Evolutionary conservation across 2,329 filamentous ascomycete genomes (phyloP).

Genomic region (Fusarium subglutinans): DNA sequence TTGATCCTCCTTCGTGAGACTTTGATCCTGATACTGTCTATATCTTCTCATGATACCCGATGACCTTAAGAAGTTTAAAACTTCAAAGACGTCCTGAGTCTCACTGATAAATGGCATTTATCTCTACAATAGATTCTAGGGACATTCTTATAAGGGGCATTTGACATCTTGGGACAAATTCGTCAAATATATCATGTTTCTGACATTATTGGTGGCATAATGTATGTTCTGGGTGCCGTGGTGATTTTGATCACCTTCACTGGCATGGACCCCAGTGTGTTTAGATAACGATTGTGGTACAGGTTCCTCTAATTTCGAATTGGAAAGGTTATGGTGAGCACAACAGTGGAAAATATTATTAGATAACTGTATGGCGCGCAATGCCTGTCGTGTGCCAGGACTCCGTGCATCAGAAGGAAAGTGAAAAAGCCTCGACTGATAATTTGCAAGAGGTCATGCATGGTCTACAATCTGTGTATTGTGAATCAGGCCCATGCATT

Average conservation of each 20-base stretch:
- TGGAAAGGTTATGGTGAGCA: rapidly evolving
- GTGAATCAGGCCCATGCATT: slow-evolving; percentile 54
- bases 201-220: not conserved
- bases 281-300: not conserved
- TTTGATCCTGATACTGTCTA: not conserved
- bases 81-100: rapidly evolving
- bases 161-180: not conserved
- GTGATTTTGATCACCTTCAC: not conserved
- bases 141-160: rapidly evolving
- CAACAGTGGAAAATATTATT: not conserved
- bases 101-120: rapidly evolving
- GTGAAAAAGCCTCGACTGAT: not conserved
- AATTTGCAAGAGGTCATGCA: too few species aligned
- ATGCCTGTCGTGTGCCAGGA: not conserved
- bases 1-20: not conserved
- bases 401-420: not conserved
- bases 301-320: too few species aligned
- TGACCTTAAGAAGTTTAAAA: rapidly evolving
- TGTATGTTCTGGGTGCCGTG: not conserved
- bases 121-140: rapidly evolving
- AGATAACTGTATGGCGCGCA: not conserved
- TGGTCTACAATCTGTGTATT: too few species aligned
- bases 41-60: not conserved
- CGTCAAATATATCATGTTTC: not conserved
- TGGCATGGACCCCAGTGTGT: not conserved